A percentile compares a stretch with the other conserved stretches of the same genome.
Evolutionary conservation across 2,329 filamentous ascomycete species (phyloP).

Genomic region (Acrocalymma vagum): DNA sequence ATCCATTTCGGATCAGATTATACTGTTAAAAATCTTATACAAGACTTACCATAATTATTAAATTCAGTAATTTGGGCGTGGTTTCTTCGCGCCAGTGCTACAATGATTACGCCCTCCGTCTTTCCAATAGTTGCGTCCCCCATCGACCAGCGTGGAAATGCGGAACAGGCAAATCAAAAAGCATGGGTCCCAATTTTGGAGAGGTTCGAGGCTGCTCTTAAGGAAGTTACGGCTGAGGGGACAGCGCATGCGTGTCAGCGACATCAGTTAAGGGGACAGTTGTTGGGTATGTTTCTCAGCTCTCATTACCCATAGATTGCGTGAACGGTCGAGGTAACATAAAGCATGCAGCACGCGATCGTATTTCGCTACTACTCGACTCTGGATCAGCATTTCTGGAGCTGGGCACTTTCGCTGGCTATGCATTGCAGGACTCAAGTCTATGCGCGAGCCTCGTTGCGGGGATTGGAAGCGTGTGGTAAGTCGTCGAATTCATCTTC

Average conservation of each 20-base stretch:
- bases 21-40: too few relatives aligned
- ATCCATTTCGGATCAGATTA: too few relatives aligned
- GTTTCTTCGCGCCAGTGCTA: too few relatives aligned
- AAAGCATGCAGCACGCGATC: conserved; percentile 45
- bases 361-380: conserved; percentile 49
- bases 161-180: conserved; percentile 7
- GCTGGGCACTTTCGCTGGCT: conserved; percentile 49
- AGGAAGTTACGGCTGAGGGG: conserved; percentile 39
- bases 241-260: conserved; percentile 33
- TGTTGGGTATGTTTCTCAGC: conserved; percentile 34
- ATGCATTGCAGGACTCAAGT: conserved; percentile 40
- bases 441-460: conserved; percentile 45
- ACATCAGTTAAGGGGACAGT: conserved; percentile 39
- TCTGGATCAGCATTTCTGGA: conserved; percentile 52
- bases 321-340: conserved; percentile 1
- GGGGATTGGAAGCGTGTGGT: conserved; percentile 49
- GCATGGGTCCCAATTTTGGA: conserved; percentile 43
- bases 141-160: too few relatives aligned
- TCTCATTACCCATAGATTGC: neutral
- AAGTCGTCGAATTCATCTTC: neutral
- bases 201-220: conserved; percentile 36
- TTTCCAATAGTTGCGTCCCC: too few relatives aligned
- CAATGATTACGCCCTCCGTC: too few relatives aligned
- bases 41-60: too few relatives aligned
- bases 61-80: too few relatives aligned